A percentile compares a stretch with the other conserved stretches of the same genome.
Evolutionary conservation across 208 protist species (phyloP).

Genomic region (Leishmania tropica): DNA sequence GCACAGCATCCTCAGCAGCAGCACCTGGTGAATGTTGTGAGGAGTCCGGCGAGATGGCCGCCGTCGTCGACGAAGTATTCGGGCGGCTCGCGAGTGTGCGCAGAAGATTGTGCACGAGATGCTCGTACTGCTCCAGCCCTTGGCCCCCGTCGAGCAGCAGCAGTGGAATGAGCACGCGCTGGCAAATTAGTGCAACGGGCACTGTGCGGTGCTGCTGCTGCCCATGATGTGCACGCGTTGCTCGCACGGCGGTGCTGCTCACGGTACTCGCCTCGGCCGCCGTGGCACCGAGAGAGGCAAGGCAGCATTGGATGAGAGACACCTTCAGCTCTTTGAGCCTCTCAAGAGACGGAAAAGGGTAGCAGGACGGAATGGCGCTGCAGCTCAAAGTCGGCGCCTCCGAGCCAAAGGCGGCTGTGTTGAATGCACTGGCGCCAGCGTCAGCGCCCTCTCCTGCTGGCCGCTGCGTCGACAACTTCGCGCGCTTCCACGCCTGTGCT

Average conservation of each 20-base stretch:
- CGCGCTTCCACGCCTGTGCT: background rate
- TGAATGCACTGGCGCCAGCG: background rate
- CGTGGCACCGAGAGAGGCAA: constrained; percentile 11
- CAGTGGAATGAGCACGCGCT: constrained; percentile 75
- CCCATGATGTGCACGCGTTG: background rate
- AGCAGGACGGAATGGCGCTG: constrained; percentile 22
- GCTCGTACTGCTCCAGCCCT: constrained; percentile 32
- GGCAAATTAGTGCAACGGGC: constrained; percentile 53
- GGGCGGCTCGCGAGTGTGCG: constrained; percentile 20
- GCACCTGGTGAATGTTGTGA: background rate
- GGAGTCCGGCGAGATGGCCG: background rate
- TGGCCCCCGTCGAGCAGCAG: constrained; percentile 46
- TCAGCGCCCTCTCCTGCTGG: background rate
- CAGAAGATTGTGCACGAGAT: constrained; percentile 32
- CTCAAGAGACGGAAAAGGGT: constrained; percentile 21
- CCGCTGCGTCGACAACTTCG: constrained; percentile 22
- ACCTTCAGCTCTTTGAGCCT: constrained; percentile 13
- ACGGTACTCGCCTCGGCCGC: background rate
- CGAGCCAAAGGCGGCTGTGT: background rate
- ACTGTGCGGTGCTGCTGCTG: constrained; percentile 10
- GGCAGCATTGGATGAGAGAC: constrained; percentile 22
- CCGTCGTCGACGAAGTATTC: background rate
- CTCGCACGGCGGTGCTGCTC: background rate
- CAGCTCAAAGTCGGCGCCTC: background rate
- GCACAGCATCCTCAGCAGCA: background rate